A percentile compares a stretch with the other conserved stretches of the same genome.
Evolutionary conservation across 2,329 filamentous ascomycete genomes (phyloP).

Genomic region (Elsinoe arachidis): DNA sequence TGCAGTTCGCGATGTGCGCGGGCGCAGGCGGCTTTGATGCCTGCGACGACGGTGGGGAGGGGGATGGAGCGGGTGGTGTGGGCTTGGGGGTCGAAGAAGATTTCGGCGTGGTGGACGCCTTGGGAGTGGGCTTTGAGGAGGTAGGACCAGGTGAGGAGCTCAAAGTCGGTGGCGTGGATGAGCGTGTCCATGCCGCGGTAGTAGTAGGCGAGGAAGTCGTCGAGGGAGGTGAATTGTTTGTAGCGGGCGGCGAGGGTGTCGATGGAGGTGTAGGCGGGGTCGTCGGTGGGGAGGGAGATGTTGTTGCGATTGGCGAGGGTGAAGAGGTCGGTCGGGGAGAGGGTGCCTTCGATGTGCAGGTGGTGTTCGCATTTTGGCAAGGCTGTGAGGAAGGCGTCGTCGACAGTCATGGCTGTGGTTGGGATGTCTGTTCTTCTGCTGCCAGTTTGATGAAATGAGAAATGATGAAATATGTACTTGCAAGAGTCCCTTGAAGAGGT

Average conservation of each 20-base stretch:
- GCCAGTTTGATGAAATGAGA: neutral
- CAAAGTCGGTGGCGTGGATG: slow-evolving; percentile 57
- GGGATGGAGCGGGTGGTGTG: slow-evolving; percentile 13
- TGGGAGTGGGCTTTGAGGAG: slow-evolving; percentile 56
- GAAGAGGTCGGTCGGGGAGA: slow-evolving; percentile 63
- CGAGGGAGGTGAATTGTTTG: slow-evolving; percentile 57
- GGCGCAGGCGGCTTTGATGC: slow-evolving; percentile 12
- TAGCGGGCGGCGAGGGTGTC: slow-evolving; percentile 56
- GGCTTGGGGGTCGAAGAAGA: slow-evolving; percentile 18
- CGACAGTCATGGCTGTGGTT: slow-evolving; percentile 30
- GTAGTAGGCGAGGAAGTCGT: slow-evolving; percentile 73
- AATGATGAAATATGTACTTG: neutral
- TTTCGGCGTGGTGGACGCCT: slow-evolving; percentile 50
- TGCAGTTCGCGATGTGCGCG: slow-evolving; percentile 12
- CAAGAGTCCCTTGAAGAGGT: neutral
- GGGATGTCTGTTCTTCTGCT: slow-evolving; percentile 28
- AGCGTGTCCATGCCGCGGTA: slow-evolving; percentile 68
- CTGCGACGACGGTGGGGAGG: slow-evolving; percentile 13
- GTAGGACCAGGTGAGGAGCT: slow-evolving; percentile 63
- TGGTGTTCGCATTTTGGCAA: slow-evolving; percentile 78
- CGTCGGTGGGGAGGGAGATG: slow-evolving; percentile 47
- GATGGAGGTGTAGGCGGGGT: slow-evolving; percentile 55
- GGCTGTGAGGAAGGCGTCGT: slow-evolving; percentile 52
- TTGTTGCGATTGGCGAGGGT: slow-evolving; percentile 57
- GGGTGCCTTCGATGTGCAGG: slow-evolving; percentile 68